Percentiles rank a stretch among this genome's conserved stretches.
Evolutionary conservation across 169 alveolate genomes (phyloP).

Genomic region (Eimeria maxima): DNA sequence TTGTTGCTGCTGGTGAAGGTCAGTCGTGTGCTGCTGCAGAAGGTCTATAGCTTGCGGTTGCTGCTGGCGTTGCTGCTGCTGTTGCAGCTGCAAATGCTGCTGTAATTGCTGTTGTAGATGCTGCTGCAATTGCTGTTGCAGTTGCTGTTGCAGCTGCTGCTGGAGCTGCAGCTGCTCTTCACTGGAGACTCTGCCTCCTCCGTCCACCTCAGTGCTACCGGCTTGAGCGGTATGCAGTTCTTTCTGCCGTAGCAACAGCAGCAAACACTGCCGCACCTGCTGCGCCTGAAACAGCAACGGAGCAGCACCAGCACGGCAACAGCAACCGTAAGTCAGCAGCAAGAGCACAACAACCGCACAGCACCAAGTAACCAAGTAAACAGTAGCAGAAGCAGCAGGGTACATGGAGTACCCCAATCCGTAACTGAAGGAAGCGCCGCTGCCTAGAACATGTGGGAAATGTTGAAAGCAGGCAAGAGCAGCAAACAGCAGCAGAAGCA

Average conservation of each 20-base stretch:
- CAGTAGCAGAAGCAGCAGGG: no score
- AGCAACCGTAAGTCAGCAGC: neutral
- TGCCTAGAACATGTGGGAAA: no score
- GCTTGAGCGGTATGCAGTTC: conserved; percentile 10
- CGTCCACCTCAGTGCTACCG: neutral
- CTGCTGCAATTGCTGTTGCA: neutral
- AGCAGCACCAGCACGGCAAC: neutral
- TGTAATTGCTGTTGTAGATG: neutral
- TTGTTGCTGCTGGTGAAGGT: conserved; percentile 19
- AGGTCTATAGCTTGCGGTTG: conserved; percentile 13
- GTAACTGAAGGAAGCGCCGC: no score
- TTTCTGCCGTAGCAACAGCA: conserved; percentile 15
- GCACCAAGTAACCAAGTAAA: neutral
- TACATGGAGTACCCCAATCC: no score
- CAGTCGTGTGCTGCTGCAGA: conserved; percentile 19
- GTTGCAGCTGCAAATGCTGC: conserved; percentile 20
- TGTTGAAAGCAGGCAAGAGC: no score
- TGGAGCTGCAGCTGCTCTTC: neutral
- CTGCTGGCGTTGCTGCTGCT: conserved; percentile 27
- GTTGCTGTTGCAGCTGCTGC: conserved; percentile 3
- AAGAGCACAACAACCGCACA: no score
- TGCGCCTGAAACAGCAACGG: conserved; percentile 8
- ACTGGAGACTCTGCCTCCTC: neutral
- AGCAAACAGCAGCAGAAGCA: no score
- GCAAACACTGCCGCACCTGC: conserved; percentile 50